Conservation (phyloP, 352 stramenopile genomes). For the Blastocystis sp. region DNA sequence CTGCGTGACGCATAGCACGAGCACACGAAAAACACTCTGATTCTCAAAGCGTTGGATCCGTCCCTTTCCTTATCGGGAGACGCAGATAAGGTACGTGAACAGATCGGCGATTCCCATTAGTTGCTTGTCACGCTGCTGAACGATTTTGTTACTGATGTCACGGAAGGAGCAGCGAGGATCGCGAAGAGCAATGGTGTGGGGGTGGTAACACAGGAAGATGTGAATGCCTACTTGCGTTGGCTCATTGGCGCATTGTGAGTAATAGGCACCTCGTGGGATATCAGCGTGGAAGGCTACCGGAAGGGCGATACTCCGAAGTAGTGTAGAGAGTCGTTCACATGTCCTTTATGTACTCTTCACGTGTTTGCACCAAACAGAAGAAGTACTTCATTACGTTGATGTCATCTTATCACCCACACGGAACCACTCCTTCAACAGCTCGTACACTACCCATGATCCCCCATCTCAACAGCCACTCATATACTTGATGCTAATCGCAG, state of each 20-base stretch:
- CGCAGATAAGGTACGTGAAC: conserved; percentile 17
- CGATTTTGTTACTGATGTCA: conserved; percentile 65
- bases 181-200: neutral
- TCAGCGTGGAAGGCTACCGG: neutral
- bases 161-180: conserved; percentile 14
- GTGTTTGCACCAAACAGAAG: neutral
- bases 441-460: conserved; percentile 43
- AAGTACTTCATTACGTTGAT: conserved; percentile 1
- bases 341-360: neutral
- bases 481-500: conserved; percentile 71
- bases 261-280: neutral
- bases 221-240: neutral
- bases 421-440: conserved; percentile 65
- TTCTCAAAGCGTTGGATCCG: conserved; percentile 52
- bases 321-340: neutral
- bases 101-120: neutral
- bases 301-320: neutral
- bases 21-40: neutral
- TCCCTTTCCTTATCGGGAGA: conserved; percentile 26
- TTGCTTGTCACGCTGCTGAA: conserved; percentile 46
- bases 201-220: neutral
- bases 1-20: conserved; percentile 21
- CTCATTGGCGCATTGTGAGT: neutral
- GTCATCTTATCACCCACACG: conserved; percentile 68
- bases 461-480: conserved; percentile 16